Evolutionary conservation across 2,329 filamentous ascomycete species (phyloP).

Genomic region (Capronia americana): DNA sequence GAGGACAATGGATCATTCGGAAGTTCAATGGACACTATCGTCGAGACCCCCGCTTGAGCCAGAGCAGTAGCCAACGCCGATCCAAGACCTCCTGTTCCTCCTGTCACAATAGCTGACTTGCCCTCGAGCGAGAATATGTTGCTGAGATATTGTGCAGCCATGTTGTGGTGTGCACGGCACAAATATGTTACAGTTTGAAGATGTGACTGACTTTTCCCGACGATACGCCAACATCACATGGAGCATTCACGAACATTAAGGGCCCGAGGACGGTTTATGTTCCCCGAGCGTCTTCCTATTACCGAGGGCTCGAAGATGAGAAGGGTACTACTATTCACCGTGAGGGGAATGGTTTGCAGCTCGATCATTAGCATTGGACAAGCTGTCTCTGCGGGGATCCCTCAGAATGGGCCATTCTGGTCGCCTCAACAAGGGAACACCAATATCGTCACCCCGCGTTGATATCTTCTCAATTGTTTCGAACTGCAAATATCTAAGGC

Average conservation of each 20-base stretch:
- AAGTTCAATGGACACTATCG: constrained; percentile 49
- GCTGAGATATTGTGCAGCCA: constrained; percentile 23
- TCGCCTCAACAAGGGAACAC: neutral
- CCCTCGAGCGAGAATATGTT: constrained; percentile 42
- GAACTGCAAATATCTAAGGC: neutral
- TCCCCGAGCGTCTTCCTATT: neutral
- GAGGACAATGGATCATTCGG: constrained; percentile 14
- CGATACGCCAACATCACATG: neutral
- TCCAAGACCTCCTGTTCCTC: constrained; percentile 49
- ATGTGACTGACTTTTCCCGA: neutral
- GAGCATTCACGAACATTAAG: neutral
- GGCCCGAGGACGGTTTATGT: neutral
- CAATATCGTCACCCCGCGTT: neutral
- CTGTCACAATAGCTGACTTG: constrained; percentile 54
- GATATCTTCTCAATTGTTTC: neutral
- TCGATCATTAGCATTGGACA: neutral
- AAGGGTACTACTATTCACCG: neutral
- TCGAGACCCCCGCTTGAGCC: constrained; percentile 50
- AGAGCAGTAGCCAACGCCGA: constrained; percentile 48
- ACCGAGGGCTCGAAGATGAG: neutral
- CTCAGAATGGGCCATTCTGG: neutral
- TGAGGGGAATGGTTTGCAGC: constrained; percentile 1
- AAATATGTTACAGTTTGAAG: neutral
- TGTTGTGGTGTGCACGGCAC: neutral
- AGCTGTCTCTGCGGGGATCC: neutral